A percentile compares a stretch with the other conserved stretches of the same genome.
Conservation (phyloP, 2,329 filamentous ascomycete species). For the Sphaerostilbella broomeana region DNA sequence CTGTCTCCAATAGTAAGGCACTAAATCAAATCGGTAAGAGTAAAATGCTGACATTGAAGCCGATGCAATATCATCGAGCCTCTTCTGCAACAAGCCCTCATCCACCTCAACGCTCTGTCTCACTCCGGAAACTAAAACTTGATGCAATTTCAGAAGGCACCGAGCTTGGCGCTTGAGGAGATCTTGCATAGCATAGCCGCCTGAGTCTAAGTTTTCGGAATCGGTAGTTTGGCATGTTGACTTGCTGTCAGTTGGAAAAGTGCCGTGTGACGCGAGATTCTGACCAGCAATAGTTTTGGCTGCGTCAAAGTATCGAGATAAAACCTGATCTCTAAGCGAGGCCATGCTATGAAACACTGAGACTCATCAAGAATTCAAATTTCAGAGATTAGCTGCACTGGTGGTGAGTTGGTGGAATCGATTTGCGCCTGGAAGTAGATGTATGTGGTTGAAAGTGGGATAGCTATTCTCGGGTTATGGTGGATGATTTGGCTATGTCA, state of each 20-base stretch:
- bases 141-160: slow-evolving; percentile 19
- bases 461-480: too few species aligned
- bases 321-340: slow-evolving; percentile 16
- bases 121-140: slow-evolving; percentile 6
- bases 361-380: background rate
- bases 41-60: slow-evolving; percentile 63
- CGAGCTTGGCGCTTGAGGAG: slow-evolving; percentile 27
- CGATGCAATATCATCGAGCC: slow-evolving; percentile 50
- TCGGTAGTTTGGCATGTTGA: background rate
- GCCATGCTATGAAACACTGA: slow-evolving; percentile 14
- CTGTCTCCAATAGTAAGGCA: slow-evolving; percentile 62
- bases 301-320: slow-evolving; percentile 22
- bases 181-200: slow-evolving; percentile 17
- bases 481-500: too few species aligned
- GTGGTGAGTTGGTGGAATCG: background rate
- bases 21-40: slow-evolving; percentile 58
- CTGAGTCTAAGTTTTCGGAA: slow-evolving; percentile 1
- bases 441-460: too few species aligned
- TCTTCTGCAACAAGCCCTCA: slow-evolving; percentile 27
- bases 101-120: slow-evolving; percentile 3
- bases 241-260: too few species aligned
- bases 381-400: background rate
- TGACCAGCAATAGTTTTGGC: slow-evolving; percentile 16
- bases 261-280: too few species aligned
- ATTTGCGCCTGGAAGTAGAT: too few species aligned